phyloP scores from a whole-genome alignment of 2,329 filamentous ascomycete species.

The Neofusicoccum kwambonambiense region DNA sequence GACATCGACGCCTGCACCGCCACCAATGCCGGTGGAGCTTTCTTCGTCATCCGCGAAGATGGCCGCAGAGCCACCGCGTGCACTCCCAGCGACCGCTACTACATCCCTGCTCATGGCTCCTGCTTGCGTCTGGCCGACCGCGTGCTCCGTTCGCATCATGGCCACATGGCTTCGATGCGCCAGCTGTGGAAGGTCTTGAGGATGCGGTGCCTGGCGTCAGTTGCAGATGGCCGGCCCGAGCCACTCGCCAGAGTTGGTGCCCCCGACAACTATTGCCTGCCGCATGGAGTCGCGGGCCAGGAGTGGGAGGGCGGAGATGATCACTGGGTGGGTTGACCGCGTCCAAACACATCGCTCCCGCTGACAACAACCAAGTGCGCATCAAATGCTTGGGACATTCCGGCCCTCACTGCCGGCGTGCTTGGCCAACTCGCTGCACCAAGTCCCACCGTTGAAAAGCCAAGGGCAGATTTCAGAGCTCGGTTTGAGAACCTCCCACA shows the following conservation, averaged over 20 bases:
- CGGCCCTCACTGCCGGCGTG: background rate
- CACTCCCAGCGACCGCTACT: background rate
- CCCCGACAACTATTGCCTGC: background rate
- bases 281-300: background rate
- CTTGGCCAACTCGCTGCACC: background rate
- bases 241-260: background rate
- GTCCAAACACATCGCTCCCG: no score
- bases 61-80: background rate
- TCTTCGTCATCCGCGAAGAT: background rate
- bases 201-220: background rate
- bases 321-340: background rate
- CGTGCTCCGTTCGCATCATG: background rate
- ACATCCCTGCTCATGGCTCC: background rate
- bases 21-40: background rate
- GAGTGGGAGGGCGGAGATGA: background rate
- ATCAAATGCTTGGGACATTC: background rate
- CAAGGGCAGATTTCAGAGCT: background rate
- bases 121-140: background rate
- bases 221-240: background rate
- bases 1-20: background rate
- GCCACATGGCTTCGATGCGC: background rate
- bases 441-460: background rate
- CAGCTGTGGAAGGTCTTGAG: slow-evolving; percentile 3
- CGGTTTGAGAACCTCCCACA: background rate
- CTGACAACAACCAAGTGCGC: background rate